Percentiles rank a stretch among this genome's conserved stretches.
These are phyloP conservation scores for Penicillium psychrofluorescens DNA, from an alignment of 495 filamentous ascomycete species.

Conservation along the genomic window DNA sequence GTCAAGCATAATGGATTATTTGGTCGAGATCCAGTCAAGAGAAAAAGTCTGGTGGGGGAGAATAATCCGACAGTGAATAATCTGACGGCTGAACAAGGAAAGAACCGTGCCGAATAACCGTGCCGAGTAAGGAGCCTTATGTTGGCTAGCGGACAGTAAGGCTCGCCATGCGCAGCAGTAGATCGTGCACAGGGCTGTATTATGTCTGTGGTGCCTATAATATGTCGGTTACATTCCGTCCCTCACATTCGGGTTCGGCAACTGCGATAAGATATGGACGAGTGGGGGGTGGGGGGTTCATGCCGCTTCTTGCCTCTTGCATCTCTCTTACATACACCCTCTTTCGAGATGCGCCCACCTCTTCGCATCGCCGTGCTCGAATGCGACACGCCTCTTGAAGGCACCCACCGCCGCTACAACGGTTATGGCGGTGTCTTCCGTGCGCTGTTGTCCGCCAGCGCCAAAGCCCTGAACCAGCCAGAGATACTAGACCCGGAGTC, in stretches of 20 bases:
- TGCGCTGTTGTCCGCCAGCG: conserved; percentile 48
- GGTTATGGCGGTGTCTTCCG: conserved; percentile 69
- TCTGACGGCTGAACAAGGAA: no score
- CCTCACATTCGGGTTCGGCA: not conserved
- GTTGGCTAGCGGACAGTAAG: no score
- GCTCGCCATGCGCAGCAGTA: no score
- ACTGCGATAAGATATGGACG: not conserved
- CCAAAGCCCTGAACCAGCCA: conserved; percentile 27
- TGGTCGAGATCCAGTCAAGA: no score
- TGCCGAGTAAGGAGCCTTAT: no score
- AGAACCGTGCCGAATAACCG: no score
- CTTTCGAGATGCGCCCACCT: conserved; percentile 36
- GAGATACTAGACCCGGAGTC: conserved; percentile 29
- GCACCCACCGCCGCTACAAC: conserved; percentile 53
- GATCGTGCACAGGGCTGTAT: no score
- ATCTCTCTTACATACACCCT: not conserved
- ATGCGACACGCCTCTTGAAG: conserved; percentile 62
- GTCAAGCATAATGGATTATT: no score
- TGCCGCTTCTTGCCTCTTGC: not conserved
- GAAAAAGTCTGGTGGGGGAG: no score
- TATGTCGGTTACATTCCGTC: no score
- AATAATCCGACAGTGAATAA: no score
- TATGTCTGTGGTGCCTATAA: no score
- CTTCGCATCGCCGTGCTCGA: conserved; percentile 80
- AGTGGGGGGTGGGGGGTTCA: not conserved